Conservation (phyloP, 2,329 filamentous ascomycete genomes). For the Colletotrichum sp. region DNA sequence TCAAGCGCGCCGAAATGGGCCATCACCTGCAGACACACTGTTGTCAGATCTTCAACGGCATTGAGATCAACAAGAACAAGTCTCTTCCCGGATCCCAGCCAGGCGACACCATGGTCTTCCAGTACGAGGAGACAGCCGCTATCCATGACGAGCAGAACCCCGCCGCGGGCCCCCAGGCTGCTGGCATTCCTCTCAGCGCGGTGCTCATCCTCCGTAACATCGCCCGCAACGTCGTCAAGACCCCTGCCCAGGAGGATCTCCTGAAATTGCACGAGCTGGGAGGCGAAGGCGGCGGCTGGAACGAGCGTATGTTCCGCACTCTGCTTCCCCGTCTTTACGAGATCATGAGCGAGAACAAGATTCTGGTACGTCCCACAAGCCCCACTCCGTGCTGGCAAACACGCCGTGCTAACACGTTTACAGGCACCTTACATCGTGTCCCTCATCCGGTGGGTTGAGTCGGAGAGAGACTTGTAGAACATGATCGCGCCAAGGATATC, state of each 20-base stretch:
- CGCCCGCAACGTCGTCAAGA: constrained; percentile 70
- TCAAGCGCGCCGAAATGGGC: constrained; percentile 58
- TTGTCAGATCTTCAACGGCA: constrained; percentile 28
- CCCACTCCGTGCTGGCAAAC: neutral
- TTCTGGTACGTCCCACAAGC: constrained; percentile 53
- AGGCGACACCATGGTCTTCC: constrained; percentile 59
- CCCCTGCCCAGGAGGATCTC: constrained; percentile 60
- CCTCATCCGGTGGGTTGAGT: constrained; percentile 3
- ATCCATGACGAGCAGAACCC: constrained; percentile 64
- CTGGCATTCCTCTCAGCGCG: constrained; percentile 79
- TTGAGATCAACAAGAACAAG: constrained; percentile 13
- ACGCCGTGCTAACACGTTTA: neutral
- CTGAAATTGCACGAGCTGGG: constrained; percentile 51
- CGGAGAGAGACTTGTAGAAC: constrained; percentile 5
- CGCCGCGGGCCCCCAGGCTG: constrained; percentile 66
- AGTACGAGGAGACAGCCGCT: constrained; percentile 61
- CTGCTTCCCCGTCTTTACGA: constrained; percentile 70
- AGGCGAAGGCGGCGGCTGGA: constrained; percentile 64
- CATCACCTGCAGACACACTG: constrained; percentile 75
- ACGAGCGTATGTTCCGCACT: constrained; percentile 71
- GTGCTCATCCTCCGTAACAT: constrained; percentile 81
- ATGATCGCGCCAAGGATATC: neutral
- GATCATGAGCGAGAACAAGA: constrained; percentile 72
- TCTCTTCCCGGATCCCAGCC: constrained; percentile 38
- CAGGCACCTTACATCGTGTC: constrained; percentile 14